These are phyloP conservation scores for Sphagnum contortum DNA, from an alignment of 225 moss, liverwort and hornwort genomes.

Conservation along the genomic window DNA sequence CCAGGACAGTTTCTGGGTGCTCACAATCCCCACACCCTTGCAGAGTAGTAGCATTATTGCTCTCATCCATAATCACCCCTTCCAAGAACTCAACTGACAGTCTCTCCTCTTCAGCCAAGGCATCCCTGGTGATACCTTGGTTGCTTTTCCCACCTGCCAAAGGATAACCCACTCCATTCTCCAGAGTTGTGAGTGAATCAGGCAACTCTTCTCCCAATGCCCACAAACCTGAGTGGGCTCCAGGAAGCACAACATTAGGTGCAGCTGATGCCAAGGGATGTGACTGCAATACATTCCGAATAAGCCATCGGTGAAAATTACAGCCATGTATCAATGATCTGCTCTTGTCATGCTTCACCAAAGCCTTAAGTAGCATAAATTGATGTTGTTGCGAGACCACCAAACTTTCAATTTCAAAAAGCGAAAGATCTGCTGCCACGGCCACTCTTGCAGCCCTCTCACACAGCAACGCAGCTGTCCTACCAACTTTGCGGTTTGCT, in stretches of 20 bases:
- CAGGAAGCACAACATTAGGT: constrained; percentile 56
- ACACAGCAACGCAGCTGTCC: constrained; percentile 71
- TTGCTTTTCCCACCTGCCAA: constrained; percentile 26
- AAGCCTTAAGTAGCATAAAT: constrained; percentile 81
- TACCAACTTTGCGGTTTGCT: constrained; percentile 22
- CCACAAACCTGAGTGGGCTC: constrained; percentile 45
- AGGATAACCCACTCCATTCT: constrained; percentile 21
- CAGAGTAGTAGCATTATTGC: constrained; percentile 19
- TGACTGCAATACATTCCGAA: constrained; percentile 70
- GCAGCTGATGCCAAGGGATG: constrained; percentile 88
- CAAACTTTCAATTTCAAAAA: constrained; percentile 62
- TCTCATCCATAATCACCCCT: constrained; percentile 35
- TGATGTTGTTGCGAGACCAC: constrained; percentile 78
- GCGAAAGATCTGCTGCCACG: constrained; percentile 50
- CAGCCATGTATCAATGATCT: constrained; percentile 69
- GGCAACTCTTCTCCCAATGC: constrained; percentile 46
- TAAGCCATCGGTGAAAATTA: constrained; percentile 86
- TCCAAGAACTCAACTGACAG: constrained; percentile 77
- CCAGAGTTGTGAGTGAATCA: constrained; percentile 29
- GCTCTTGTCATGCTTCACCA: constrained; percentile 69
- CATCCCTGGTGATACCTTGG: constrained; percentile 24
- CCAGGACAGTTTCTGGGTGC: constrained; percentile 12
- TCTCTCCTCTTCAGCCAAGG: constrained; percentile 61
- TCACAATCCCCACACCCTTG: neutral
- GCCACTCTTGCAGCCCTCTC: constrained; percentile 94